Evolutionary conservation across 2,329 filamentous ascomycete genomes (phyloP).

Genomic region (Scedosporium boydii): DNA sequence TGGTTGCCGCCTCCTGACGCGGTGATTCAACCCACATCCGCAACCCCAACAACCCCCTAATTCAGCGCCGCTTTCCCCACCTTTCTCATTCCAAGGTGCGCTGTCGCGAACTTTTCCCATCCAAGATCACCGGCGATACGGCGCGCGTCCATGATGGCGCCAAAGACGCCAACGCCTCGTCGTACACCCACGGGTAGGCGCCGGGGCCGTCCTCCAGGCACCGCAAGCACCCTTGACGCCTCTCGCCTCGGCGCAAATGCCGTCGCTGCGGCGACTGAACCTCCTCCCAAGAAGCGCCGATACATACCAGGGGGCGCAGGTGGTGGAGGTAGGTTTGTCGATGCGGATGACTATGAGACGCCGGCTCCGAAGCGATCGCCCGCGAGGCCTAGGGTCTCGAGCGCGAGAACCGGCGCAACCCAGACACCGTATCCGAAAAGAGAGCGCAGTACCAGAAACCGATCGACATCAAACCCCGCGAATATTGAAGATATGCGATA

Average conservation of each 20-base stretch:
- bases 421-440: conserved; percentile 1
- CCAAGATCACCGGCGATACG: neutral
- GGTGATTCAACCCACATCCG: conserved; percentile 11
- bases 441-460: conserved; percentile 44
- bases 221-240: conserved; percentile 30
- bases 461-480: conserved; percentile 41
- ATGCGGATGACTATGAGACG: conserved; percentile 56
- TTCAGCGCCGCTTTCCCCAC: neutral
- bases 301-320: conserved; percentile 84
- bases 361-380: conserved; percentile 24
- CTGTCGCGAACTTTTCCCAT: neutral
- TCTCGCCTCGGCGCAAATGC: conserved; percentile 25
- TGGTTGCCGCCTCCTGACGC: conserved; percentile 15
- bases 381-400: conserved; percentile 17
- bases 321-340: conserved; percentile 75
- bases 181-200: conserved; percentile 28
- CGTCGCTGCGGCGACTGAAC: conserved; percentile 37
- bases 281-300: conserved; percentile 59
- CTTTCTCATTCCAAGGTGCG: neutral
- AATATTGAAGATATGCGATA: conserved; percentile 58
- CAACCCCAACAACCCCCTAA: conserved; percentile 8
- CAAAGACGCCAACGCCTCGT: conserved; percentile 6
- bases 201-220: conserved; percentile 35
- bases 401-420: conserved; percentile 11
- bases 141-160: conserved; percentile 3